Evolutionary conservation across 176 grass and related monocot genomes (phyloP).

Genomic region (Pontederia paniculata): DNA sequence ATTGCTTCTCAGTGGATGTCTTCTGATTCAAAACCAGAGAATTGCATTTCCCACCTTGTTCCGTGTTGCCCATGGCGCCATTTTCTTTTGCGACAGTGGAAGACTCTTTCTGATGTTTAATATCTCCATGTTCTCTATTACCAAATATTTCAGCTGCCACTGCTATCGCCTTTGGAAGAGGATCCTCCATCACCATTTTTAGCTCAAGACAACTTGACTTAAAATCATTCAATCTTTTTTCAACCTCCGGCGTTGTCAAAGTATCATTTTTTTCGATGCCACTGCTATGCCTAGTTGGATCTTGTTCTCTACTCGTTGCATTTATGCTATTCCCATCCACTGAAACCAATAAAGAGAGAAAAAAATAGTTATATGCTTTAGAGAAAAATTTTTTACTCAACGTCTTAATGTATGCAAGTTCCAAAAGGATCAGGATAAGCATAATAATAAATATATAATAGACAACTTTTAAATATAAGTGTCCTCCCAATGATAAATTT

Average conservation of each 20-base stretch:
- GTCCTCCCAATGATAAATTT: too few species aligned
- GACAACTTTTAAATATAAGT: too few species aligned
- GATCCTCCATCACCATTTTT: constrained; percentile 30
- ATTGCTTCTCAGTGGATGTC: background rate
- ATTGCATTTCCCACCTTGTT: background rate
- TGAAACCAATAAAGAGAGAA: background rate
- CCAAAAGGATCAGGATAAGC: too few species aligned
- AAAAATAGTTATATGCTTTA: background rate
- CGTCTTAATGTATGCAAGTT: too few species aligned
- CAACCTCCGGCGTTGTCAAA: constrained; percentile 30
- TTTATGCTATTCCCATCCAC: background rate
- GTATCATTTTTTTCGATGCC: constrained; percentile 4
- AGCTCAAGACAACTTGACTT: constrained; percentile 47
- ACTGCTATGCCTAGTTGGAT: background rate
- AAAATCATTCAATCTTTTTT: constrained; percentile 25
- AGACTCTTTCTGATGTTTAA: background rate
- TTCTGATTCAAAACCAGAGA: background rate
- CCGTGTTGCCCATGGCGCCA: background rate
- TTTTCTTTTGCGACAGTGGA: background rate
- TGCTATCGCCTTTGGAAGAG: constrained; percentile 38
- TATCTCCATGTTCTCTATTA: background rate
- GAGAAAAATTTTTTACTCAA: background rate
- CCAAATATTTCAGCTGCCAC: constrained; percentile 32
- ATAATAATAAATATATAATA: too few species aligned
- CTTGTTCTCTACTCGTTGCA: background rate